Base-by-base conservation (phyloP, 768 basidiomycete species). In the Amyloporia xantha region DNA sequence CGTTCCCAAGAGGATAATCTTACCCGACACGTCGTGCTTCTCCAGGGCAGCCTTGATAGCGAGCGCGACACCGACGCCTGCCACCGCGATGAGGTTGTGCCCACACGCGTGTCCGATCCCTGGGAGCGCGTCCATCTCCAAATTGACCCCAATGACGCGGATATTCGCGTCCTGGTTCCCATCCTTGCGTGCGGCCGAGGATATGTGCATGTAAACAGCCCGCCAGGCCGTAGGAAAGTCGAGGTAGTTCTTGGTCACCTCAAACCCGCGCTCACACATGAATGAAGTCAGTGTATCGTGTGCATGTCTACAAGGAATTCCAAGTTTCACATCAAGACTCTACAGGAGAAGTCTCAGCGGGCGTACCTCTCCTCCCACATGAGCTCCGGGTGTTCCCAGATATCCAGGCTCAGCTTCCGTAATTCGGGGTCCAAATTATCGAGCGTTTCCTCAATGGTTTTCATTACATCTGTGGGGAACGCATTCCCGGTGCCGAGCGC, bases 31-130 rank as follows among this genome's bases (percentile, higher is more conserved):
- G 55, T 78, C 68, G 62, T 82, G 78, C 45, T 74, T 69, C 64
- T 80, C 68, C 53, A 91, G 61, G 24, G 82, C 86, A 47, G 79
- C 74, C 61, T 82, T 84, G 45, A 90, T 72, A 26, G 84, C 84
- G 47, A 91, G 64, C 25, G 87, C 86, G 38, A 82, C 70, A 26
- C 82, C 89, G 28, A 86, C 79, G 35, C 87, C 88, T 54, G 79
- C 78, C 58, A 83, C 75, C 41, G 88, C 88, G 56, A 90, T 90
- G 53, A 91, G 72, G 63, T 91, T 90, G 64, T 91, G 88, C 1
- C 88, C 88, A 59, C 88, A 91, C 0, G 78, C 86, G 61, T 80
- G 77, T 2, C 77, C 77, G 45, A 78, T 71, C 30, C 70, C 62
- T 19, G 75, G 76, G 19, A 79, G 64, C 4, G 77, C 76, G 30